Evolutionary conservation across 495 filamentous ascomycete species (phyloP), one percentile per base, ranked within the genome.

Genomic region (Xanthoparmelia taractica): DNA sequence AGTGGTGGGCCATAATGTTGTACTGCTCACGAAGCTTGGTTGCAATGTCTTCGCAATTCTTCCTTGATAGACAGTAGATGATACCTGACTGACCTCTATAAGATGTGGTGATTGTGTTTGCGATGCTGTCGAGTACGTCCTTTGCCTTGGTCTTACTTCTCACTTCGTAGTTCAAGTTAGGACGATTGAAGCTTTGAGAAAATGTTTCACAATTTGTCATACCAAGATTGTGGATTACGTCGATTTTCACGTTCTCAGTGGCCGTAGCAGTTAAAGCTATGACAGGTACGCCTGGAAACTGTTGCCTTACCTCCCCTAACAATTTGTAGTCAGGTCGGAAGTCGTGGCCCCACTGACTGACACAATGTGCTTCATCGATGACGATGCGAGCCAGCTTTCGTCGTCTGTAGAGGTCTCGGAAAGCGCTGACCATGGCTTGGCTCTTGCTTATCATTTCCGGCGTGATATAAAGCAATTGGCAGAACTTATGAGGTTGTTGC

Each of bases 321-420:
- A 84, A 78, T 70, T 96, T 96, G 75, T 99, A 99, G 73, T 97
- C 95, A 0, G 92, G 93, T 36, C 95, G 87, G 71, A 99, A 99
- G 72, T 99, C 94, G 69, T 99, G 94, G 17, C 94, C 94, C 94
- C 94, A 99, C 73, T 97, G 91, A 73, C 93, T 97, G 29, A 99
- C 93, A 72, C 94, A 99, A 72, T 99, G 94, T 20, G 94, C 94
- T 73, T 99, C 94, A 66, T 99, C 94, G 56, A 99, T 94, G 38
- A 97, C 95, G 58, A 99, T 84, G 41, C 94, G 84, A 13, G 94
- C 94, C 17, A 99, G 82, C 63, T 83, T 87, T 10, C 78, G 73
- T 34, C 83, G 83, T 23, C 66, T 66, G 65, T 94, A 80, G 25
- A 99, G 81, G 11, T 75, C 73, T 43, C 80, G 71, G 31, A 99